phyloP scores from a whole-genome alignment of 768 basidiomycete genomes.

The Lentinus tigrinus region DNA sequence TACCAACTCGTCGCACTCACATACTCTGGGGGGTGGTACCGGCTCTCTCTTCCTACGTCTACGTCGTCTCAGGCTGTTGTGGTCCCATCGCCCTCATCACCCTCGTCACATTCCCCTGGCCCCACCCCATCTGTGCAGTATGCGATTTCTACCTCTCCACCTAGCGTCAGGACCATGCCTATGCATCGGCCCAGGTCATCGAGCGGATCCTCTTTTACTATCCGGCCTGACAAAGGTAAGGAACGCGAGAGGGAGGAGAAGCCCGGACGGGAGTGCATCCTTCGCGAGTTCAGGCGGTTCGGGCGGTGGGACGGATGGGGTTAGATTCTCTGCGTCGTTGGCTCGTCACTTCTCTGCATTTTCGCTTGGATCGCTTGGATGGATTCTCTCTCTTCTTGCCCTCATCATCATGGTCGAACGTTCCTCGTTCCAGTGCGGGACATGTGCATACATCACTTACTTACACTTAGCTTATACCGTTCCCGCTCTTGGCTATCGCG shows the following conservation, averaged over 20 bases:
- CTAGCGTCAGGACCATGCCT: slow-evolving; percentile 36
- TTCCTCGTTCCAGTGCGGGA: neutral
- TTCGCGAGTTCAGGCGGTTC: slow-evolving; percentile 78
- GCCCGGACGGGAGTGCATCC: slow-evolving; percentile 61
- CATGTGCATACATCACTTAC: neutral
- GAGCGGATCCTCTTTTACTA: slow-evolving; percentile 53
- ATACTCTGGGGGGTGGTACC: slow-evolving; percentile 91
- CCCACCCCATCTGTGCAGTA: slow-evolving; percentile 7
- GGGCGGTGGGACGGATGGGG: slow-evolving; percentile 90
- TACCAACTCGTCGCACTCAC: slow-evolving; percentile 85
- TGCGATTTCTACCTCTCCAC: slow-evolving; percentile 40
- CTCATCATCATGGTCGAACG: neutral
- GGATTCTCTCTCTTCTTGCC: neutral
- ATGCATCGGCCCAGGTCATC: slow-evolving; percentile 46
- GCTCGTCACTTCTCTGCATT: neutral
- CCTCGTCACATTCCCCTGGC: slow-evolving; percentile 19
- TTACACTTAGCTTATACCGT: too few species aligned
- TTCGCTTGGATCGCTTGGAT: neutral
- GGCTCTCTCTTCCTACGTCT: slow-evolving; percentile 60
- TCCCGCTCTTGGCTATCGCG: neutral
- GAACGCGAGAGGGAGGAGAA: slow-evolving; percentile 62
- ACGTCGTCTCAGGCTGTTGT: slow-evolving; percentile 18
- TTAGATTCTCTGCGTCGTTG: slow-evolving; percentile 2
- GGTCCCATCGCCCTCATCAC: slow-evolving; percentile 8
- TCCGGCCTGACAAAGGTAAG: slow-evolving; percentile 50